Base-by-base conservation (phyloP, 768 basidiomycete genomes). In the Steccherinum ochraceum region DNA sequence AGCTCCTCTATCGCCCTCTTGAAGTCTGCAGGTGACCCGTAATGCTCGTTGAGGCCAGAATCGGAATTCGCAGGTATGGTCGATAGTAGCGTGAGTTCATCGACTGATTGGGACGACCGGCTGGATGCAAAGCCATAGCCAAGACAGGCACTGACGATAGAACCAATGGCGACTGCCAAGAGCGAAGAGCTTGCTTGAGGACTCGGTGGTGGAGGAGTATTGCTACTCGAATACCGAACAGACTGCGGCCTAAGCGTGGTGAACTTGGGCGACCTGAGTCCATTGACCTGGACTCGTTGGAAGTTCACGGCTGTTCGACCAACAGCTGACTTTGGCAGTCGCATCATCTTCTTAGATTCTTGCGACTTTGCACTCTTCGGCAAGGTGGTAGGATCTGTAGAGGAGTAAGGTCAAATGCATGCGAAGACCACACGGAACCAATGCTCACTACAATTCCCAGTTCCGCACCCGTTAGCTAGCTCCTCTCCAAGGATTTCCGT, bases 1-100 rank as follows among this genome's bases (percentile, higher is more conserved):
- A 87, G 69, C 54, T 84, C 79, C 13, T 68, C 59, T 16, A 85
- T 84, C 10, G 83, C 81, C 19, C 64, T 56, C 56, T 69, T 53
- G 18, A 83, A 54, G 53, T 81, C 78, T 35, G 69, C 55, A 3
- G 66, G 67, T 16, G 75, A 70, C 5, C 76, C 81, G 55, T 83
- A 82, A 53, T 66, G 65, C 52, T 26, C 24, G 25, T 52, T 52
- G 20, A 52, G 25, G 13, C 51, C 51, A 16, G 51, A 23, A 18
- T 23, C 21, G 7, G 41, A 10, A 16, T 43, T 43, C 19, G 41
- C 16, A 43, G 16, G 21, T 19, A 11, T 10, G 41, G 41, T 5
- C 41, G 21, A 23, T 18, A 23, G 41, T 10, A 5, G 41, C 19
- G 41, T n/a, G 7, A 23, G 41, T 10, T n/a, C 41, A 19, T 18